Conservation (phyloP, 768 basidiomycete genomes). For the Leccinum truebloodii region DNA sequence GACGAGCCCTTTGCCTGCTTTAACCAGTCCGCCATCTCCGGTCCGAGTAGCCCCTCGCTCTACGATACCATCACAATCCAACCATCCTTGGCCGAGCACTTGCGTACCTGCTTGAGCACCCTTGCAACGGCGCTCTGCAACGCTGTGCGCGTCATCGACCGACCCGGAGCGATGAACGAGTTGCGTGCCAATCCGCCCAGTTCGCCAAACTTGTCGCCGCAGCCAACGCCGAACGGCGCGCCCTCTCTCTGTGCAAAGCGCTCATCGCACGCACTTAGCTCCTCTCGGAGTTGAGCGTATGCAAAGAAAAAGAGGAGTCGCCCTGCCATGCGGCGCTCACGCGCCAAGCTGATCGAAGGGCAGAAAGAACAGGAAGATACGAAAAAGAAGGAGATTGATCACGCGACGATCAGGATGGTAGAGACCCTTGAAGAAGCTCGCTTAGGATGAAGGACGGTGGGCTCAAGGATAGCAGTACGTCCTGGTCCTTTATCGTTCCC, state of each 20-base stretch:
- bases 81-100: too few species aligned
- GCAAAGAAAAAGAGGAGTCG: slow-evolving; percentile 89
- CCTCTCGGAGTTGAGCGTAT: slow-evolving; percentile 67
- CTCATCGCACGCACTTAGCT: slow-evolving; percentile 33
- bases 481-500: background rate
- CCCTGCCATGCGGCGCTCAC: slow-evolving; percentile 70
- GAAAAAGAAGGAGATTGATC: slow-evolving; percentile 60
- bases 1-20: too few species aligned
- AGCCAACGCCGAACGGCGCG: slow-evolving; percentile 24
- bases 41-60: too few species aligned
- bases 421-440: slow-evolving; percentile 53
- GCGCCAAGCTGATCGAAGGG: slow-evolving; percentile 52
- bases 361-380: too few species aligned
- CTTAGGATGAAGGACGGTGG: slow-evolving; percentile 69
- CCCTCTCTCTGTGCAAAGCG: slow-evolving; percentile 70
- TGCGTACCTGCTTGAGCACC: too few species aligned
- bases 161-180: too few species aligned
- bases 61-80: too few species aligned
- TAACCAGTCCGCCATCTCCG: too few species aligned
- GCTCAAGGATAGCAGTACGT: slow-evolving; percentile 66
- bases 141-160: too few species aligned
- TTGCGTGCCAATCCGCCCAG: too few species aligned
- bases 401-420: slow-evolving; percentile 56
- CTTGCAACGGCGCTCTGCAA: too few species aligned
- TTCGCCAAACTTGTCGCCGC: too few species aligned